phyloP scores from a whole-genome alignment of 2,329 filamentous ascomycete genomes.

The Phoma sp. region DNA sequence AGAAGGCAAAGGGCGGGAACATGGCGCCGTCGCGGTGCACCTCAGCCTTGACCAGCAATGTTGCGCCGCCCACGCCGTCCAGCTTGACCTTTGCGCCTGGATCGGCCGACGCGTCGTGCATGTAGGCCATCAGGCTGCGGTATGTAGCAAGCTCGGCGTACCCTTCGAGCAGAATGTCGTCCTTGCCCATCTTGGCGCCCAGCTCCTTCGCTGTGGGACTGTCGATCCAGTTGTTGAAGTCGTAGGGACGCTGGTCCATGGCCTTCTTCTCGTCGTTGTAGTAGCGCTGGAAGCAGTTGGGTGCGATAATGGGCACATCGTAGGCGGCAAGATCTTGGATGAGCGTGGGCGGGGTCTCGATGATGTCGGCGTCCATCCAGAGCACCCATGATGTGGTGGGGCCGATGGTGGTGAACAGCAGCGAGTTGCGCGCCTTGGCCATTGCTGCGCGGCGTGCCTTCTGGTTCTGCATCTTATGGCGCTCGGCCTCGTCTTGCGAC shows the following conservation, averaged over 20 bases:
- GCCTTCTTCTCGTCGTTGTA: slow-evolving; percentile 71
- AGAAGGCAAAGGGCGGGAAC: slow-evolving; percentile 97
- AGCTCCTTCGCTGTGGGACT: slow-evolving; percentile 78
- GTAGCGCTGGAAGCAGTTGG: slow-evolving; percentile 93
- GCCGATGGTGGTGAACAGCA: slow-evolving; percentile 93
- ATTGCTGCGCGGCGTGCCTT: slow-evolving; percentile 86
- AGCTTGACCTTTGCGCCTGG: slow-evolving; percentile 71
- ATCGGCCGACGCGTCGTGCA: slow-evolving; percentile 63
- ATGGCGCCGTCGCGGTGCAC: slow-evolving; percentile 97
- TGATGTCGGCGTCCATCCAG: slow-evolving; percentile 91
- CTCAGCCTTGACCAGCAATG: slow-evolving; percentile 91
- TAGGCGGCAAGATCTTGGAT: slow-evolving; percentile 91
- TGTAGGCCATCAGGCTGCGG: slow-evolving; percentile 86
- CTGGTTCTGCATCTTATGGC: slow-evolving; percentile 91
- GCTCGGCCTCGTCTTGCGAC: slow-evolving; percentile 84
- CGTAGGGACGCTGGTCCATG: slow-evolving; percentile 82
- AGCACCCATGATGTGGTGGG: slow-evolving; percentile 93
- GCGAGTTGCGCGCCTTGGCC: slow-evolving; percentile 90
- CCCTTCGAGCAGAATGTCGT: slow-evolving; percentile 92
- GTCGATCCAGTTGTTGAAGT: slow-evolving; percentile 98
- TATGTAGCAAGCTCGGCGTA: slow-evolving; percentile 94
- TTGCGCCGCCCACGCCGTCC: slow-evolving; percentile 93
- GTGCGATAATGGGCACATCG: slow-evolving; percentile 88
- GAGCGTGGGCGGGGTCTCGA: slow-evolving; percentile 82
- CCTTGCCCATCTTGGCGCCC: slow-evolving; percentile 79